Evolutionary conservation across 176 grass and related monocot genomes (phyloP), one percentile per base, ranked within the genome.

Genomic region (Oryza punctata): DNA sequence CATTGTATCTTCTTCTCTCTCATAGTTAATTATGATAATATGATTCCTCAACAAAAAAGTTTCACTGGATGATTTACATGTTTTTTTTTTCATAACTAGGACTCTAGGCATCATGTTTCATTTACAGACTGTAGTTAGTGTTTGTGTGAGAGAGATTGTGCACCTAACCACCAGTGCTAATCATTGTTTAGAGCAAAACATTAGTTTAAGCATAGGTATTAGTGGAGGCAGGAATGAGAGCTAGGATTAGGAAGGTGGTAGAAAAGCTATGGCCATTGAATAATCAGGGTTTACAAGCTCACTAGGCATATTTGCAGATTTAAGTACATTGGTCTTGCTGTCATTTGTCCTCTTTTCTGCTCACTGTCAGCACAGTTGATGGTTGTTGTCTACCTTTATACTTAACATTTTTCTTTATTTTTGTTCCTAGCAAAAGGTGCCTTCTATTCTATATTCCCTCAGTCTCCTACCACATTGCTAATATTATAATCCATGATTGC

Each of bases 141-240:
- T 60, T 26, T 37, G 8, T 50, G 60, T 45, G 24, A 37, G 50
- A 73, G 29, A 37, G 74, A 86, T 63, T 40, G 89, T 32, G 40
- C 14, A 33, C 74, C 84, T 45, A 80, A 90, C 89, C 75, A 90
- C 75, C 50, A 54, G 13, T 59, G 44, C 75, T 80, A 84, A 90
- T 84, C 49, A 87, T 90, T 79, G 46, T 54, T 46, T 70, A 65
- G 63, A 79, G 24, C 47, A 64, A 64, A 26, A 0, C 12, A 63
- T 79, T 79, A 47, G 63, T 90, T 67, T 87, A 86, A 83, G 68
- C 47, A 79, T 82, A 46, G 10, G 59, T 38, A 66, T 14, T 45
- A 69, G 79, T 83, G 79, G 79, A 73, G 41, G 74, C 15, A 69
- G 63, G 68, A 65, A 87, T 75, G 47, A 75, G 60, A 38, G 37